Percentiles rank a stretch among this genome's conserved stretches.
Evolutionary conservation across 192 early-diverging fungal genomes (phyloP).

Genomic region (Coemansia asiatica): DNA sequence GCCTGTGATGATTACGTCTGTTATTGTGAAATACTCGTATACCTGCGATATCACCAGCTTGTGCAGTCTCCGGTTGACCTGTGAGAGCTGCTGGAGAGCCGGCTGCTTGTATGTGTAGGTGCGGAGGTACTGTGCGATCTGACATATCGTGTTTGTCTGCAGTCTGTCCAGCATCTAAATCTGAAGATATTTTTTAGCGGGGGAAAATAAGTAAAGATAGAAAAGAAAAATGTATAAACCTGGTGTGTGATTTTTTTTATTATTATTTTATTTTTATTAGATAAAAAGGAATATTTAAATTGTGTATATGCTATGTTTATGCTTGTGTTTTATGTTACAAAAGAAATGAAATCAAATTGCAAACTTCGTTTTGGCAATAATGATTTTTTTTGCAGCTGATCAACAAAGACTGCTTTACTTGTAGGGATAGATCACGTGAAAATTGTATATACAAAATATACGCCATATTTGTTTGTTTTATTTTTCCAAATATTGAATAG

Average conservation of each 20-base stretch:
- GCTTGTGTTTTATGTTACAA: background rate
- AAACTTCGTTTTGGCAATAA: background rate
- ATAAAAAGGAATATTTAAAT: background rate
- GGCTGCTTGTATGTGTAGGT: constrained; percentile 26
- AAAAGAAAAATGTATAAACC: background rate
- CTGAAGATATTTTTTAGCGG: no score
- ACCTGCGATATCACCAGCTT: background rate
- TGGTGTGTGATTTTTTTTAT: background rate
- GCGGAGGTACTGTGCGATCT: constrained; percentile 32
- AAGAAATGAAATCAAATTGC: background rate
- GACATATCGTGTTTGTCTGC: constrained; percentile 9
- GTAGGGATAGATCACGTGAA: no score
- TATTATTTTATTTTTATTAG: constrained; percentile 4
- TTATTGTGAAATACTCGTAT: constrained; percentile 37
- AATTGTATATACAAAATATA: no score
- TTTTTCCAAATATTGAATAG: no score
- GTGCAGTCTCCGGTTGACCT: constrained; percentile 13
- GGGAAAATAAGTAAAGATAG: no score
- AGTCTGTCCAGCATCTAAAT: constrained; percentile 21
- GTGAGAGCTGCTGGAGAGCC: constrained; percentile 12
- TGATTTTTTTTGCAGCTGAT: no score
- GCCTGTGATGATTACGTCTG: constrained; percentile 5
- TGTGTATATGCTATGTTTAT: no score
- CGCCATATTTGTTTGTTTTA: no score
- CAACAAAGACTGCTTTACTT: no score